Conservation (phyloP, 306 rosid genomes). For the Quercus dentata region DNA sequence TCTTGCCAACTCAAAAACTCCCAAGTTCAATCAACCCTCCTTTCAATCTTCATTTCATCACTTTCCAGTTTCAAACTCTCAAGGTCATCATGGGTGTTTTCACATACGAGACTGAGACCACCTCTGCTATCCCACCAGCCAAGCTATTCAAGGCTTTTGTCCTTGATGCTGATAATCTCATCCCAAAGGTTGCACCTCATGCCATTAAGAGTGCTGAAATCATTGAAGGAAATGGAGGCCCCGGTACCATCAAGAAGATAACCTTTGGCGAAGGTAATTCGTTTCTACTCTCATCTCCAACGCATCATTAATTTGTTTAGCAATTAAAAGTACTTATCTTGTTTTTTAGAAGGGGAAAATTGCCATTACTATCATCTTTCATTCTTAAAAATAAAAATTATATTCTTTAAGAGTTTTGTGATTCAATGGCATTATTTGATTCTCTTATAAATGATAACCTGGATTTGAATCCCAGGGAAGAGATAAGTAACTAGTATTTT, state of each 20-base stretch:
- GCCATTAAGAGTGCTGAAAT: constrained; percentile 19
- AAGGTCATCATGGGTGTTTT: constrained; percentile 28
- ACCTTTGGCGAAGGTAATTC: constrained; percentile 25
- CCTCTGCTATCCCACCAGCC: constrained; percentile 13
- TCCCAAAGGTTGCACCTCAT: constrained; percentile 32
- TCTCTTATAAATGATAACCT: too few species aligned
- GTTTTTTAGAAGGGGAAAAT: too few species aligned
- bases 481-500: too few species aligned
- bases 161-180: constrained; percentile 27
- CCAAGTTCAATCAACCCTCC: not conserved
- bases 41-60: not conserved
- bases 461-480: too few species aligned
- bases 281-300: not conserved
- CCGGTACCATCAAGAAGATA: constrained; percentile 39
- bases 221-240: constrained; percentile 33
- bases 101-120: constrained; percentile 13
- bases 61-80: not conserved
- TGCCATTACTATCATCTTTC: too few species aligned
- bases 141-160: constrained; percentile 37
- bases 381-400: too few species aligned
- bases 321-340: too few species aligned
- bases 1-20: not conserved
- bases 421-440: too few species aligned
- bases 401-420: too few species aligned
- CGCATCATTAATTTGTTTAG: not conserved